Evolutionary conservation across 2,329 filamentous ascomycete species (phyloP).

Genomic region (Waltergamsia citrina): DNA sequence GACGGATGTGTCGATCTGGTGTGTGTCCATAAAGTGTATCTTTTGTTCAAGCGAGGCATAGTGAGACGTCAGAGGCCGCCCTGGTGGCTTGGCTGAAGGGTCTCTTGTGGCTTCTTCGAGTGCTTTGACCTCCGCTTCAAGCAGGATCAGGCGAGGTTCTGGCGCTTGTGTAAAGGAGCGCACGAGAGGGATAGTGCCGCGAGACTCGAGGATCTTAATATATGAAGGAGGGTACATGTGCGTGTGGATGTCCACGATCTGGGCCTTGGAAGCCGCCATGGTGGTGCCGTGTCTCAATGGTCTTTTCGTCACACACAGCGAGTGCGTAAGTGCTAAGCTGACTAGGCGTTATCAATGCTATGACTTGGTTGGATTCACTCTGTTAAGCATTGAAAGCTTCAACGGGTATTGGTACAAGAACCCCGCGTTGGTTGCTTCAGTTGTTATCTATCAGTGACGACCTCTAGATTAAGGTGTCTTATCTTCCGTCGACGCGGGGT

Average conservation of each 20-base stretch:
- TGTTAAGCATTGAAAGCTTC: no score
- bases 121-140: slow-evolving; percentile 38
- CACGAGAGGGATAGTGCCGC: slow-evolving; percentile 59
- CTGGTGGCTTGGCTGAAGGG: slow-evolving; percentile 49
- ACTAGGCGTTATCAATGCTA: no score
- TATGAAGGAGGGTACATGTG: slow-evolving; percentile 62
- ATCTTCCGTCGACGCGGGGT: no score
- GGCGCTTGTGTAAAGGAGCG: slow-evolving; percentile 48
- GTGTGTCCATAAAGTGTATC: slow-evolving; percentile 77
- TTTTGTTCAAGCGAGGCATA: slow-evolving; percentile 77
- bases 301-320: no score
- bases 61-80: slow-evolving; percentile 72
- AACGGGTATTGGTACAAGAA: no score
- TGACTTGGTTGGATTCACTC: no score
- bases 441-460: no score
- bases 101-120: slow-evolving; percentile 43
- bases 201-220: slow-evolving; percentile 48
- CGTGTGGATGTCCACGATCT: slow-evolving; percentile 58
- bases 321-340: no score
- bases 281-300: no score
- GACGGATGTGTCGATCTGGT: slow-evolving; percentile 73
- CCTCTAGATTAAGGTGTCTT: no score
- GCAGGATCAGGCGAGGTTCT: slow-evolving; percentile 57
- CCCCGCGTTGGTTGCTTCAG: no score
- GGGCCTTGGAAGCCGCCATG: slow-evolving; percentile 24